Evolutionary conservation across 345 rosid species (phyloP).

Genomic region (Nephelium lappaceum): DNA sequence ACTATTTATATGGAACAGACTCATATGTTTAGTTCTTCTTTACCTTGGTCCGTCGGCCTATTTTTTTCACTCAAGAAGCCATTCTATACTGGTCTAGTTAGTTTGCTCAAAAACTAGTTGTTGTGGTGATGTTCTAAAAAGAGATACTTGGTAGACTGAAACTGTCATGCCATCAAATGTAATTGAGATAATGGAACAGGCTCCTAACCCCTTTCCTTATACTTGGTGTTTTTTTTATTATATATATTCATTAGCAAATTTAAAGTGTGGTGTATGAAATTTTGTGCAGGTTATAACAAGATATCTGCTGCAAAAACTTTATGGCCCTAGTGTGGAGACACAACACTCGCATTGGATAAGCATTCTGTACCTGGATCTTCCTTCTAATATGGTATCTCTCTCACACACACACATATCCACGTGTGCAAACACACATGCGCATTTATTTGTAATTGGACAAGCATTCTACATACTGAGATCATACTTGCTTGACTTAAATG

Average conservation of each 20-base stretch:
- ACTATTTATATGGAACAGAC: neutral
- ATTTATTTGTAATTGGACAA: neutral
- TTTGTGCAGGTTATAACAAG: conserved; percentile 73
- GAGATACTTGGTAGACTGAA: neutral
- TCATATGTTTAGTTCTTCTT: neutral
- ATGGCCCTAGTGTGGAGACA: conserved; percentile 76
- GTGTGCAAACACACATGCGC: neutral
- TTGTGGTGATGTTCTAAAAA: neutral
- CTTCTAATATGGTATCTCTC: conserved; percentile 78
- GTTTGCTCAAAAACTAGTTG: neutral
- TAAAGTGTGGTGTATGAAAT: neutral
- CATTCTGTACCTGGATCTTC: conserved; percentile 78
- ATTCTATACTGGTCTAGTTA: neutral
- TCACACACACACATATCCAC: neutral
- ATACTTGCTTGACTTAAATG: neutral
- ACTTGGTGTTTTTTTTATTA: too few species aligned
- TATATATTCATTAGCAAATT: neutral
- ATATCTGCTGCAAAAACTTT: conserved; percentile 70
- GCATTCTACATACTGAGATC: neutral
- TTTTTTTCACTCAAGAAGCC: neutral
- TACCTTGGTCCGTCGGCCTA: neutral
- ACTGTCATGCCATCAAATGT: neutral
- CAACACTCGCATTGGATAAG: too few species aligned
- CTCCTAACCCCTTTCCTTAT: neutral
- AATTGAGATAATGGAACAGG: neutral